These are phyloP conservation scores for Hypoxylon subgilvum DNA, from an alignment of 495 filamentous ascomycete genomes.

Conservation along the genomic window DNA sequence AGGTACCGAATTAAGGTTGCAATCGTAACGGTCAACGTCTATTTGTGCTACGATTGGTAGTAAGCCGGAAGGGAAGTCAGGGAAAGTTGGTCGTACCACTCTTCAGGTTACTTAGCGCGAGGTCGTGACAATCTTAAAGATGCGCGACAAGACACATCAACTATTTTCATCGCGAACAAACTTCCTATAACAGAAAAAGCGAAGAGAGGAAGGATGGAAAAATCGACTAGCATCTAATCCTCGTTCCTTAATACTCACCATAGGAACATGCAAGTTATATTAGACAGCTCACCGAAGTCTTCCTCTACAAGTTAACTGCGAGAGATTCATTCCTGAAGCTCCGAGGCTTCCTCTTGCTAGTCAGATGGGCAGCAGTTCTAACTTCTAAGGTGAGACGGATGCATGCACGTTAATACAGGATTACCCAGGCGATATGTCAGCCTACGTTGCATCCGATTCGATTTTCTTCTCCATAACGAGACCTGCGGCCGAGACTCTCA, in stretches of 20 bases:
- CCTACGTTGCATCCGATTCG: conserved; percentile 1
- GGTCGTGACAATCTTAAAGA: too few relatives aligned
- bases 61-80: not conserved
- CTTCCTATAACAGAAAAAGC: too few relatives aligned
- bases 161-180: not conserved
- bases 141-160: not conserved
- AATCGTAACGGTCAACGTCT: conserved; percentile 18
- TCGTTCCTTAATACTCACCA: too few relatives aligned
- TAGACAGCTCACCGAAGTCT: too few relatives aligned
- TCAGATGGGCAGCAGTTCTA: too few relatives aligned
- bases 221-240: too few relatives aligned
- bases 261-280: too few relatives aligned
- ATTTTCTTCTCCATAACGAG: not conserved
- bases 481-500: not conserved
- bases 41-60: conserved; percentile 8
- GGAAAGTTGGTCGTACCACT: not conserved
- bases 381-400: too few relatives aligned
- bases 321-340: not conserved
- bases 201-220: too few relatives aligned
- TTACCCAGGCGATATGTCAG: too few relatives aligned
- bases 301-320: not conserved
- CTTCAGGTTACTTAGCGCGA: not conserved
- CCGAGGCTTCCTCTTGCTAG: not conserved
- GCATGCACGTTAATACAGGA: too few relatives aligned
- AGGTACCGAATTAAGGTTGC: conserved; percentile 4